Evolutionary conservation across 2,329 filamentous ascomycete genomes (phyloP), one percentile per base, ranked within the genome.

Genomic region (Aspergillus aculeatus): DNA sequence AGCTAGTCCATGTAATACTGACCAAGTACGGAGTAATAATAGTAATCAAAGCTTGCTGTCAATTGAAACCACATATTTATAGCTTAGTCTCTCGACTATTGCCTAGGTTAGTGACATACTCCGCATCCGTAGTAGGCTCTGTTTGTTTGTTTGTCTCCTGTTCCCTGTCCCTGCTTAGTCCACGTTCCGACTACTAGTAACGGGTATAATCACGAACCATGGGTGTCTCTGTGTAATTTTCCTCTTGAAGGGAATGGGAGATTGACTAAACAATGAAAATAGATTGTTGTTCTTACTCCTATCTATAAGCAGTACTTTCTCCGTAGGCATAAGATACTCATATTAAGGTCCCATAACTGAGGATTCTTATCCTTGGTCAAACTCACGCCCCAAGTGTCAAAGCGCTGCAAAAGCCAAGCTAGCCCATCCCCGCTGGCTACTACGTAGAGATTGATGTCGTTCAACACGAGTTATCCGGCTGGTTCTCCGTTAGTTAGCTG

Each of bases 341-440:
- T 9, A 26, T 51, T 35, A 47, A 35, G 41, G 26, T 23, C 11
- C 41, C 41, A 31, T 29, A 48, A 47, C 41, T 41, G 56, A 62
- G 56, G 50, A 65, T 62, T 51, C 52, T 35, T 60, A 63, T 59
- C 56, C 64, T 56, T 59, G 59, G 52, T 47, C 53, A 47, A 38
- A 41, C 50, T 44, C 52, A 38, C 29, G 47, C 50, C 14, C 55
- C 54, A 52, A 57, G 51, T 32, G 63, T 66, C 64, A 62, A 66
- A 62, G 63, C 64, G 63, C 61, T 64, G 63, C 63, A 65, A 61
- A 65, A 44, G 64, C 64, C 64, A 66, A 65, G 61, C 58, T 51
- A 41, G 59, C 58, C 56, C 63, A 41, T 61, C 60, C 58, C 63
- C 61, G 56, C 61, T 56, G 48, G 55, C 59, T 56, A 61, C 49